Evolutionary conservation across 768 basidiomycete genomes (phyloP).

Genomic region (Auricularia heimuer): DNA sequence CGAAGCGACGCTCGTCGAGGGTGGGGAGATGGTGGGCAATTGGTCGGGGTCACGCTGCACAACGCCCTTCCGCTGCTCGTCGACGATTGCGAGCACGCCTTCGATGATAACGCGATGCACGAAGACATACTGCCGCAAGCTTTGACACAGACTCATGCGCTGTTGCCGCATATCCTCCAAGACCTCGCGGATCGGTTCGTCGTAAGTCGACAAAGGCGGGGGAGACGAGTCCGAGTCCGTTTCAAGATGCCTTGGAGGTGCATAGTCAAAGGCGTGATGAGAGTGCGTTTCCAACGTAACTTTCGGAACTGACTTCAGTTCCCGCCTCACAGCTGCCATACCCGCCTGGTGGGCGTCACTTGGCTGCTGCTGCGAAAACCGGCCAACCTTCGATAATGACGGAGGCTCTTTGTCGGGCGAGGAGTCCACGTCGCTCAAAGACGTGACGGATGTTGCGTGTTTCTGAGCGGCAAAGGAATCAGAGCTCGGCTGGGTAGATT

Average conservation of each 20-base stretch:
- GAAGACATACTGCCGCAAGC: slow-evolving; percentile 88
- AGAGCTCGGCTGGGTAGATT: no score
- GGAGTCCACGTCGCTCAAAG: neutral
- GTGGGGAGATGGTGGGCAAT: neutral
- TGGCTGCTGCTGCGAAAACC: no score
- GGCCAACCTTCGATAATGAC: no score
- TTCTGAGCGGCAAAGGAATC: slow-evolving; percentile 3
- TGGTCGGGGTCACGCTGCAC: neutral
- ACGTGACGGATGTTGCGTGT: neutral
- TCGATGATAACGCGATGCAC: slow-evolving; percentile 80
- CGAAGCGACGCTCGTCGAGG: neutral
- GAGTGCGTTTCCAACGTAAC: slow-evolving; percentile 3
- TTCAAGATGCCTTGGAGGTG: slow-evolving; percentile 53
- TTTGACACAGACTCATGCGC: slow-evolving; percentile 94
- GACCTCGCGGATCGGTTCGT: slow-evolving; percentile 71
- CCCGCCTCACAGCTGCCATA: slow-evolving; percentile 13
- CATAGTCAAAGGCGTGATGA: slow-evolving; percentile 38
- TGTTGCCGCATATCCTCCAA: slow-evolving; percentile 93
- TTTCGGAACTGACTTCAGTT: neutral
- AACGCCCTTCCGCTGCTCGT: slow-evolving; percentile 44
- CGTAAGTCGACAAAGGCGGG: slow-evolving; percentile 47
- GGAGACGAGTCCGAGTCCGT: slow-evolving; percentile 33
- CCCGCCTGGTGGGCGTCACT: slow-evolving; percentile 5
- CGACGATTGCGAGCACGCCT: slow-evolving; percentile 66
- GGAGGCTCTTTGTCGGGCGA: neutral